Conservation (phyloP, 2,329 filamentous ascomycete genomes). For the Cordyceps tenuipes region DNA sequence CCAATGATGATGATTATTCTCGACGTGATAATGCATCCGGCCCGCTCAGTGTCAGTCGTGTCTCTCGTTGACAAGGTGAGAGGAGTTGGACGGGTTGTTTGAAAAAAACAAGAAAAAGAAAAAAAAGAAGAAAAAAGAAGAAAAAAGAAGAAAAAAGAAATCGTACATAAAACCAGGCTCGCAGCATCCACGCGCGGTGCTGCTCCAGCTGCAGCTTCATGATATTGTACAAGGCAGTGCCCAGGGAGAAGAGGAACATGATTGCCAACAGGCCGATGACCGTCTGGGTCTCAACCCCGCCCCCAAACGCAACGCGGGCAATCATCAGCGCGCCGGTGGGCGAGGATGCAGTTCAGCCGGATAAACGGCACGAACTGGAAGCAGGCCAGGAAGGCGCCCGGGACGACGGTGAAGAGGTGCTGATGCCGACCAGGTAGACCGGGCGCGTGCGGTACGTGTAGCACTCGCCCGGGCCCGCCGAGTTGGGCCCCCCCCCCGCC, state of each 20-base stretch:
- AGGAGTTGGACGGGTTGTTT: background rate
- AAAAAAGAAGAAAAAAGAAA: too few species aligned
- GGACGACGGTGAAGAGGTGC: conserved; percentile 35
- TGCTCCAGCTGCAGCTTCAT: conserved; percentile 52
- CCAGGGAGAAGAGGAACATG: conserved; percentile 32
- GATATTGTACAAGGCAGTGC: conserved; percentile 45
- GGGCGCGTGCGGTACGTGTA: conserved; percentile 24
- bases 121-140: too few species aligned
- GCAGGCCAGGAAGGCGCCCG: conserved; percentile 32
- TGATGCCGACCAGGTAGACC: conserved; percentile 30
- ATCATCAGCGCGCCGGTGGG: conserved; percentile 50
- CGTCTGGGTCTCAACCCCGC: conserved; percentile 38
- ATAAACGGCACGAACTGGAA: conserved; percentile 40
- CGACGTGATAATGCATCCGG: too few species aligned
- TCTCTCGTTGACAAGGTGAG: too few species aligned
- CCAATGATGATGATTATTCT: too few species aligned
- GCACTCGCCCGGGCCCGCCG: conserved; percentile 29
- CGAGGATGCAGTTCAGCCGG: conserved; percentile 36
- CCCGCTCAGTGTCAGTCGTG: background rate
- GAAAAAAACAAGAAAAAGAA: too few species aligned
- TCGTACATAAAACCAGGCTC: conserved; percentile 39
- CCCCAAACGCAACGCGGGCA: conserved; percentile 18
- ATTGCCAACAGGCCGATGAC: conserved; percentile 34
- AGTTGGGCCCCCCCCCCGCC: background rate
- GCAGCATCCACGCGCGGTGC: conserved; percentile 55